A percentile compares a stretch with the other conserved stretches of the same genome.
These are phyloP conservation scores for Microthyrium microscopicum DNA, from an alignment of 2,329 filamentous ascomycete species.

Conservation along the genomic window DNA sequence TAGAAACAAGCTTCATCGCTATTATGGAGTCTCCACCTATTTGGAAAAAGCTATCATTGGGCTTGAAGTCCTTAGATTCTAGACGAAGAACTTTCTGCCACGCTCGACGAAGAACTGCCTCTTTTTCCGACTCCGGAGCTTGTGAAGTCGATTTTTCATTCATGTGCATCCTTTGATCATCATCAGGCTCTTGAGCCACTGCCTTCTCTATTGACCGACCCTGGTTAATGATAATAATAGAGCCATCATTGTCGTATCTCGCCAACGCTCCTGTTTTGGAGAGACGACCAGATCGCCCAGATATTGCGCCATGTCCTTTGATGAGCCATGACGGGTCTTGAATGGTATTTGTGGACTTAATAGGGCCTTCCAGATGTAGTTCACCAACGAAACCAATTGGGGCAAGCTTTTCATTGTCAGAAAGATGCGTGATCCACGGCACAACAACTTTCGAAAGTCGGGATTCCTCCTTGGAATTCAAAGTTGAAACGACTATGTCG, in stretches of 20 bases:
- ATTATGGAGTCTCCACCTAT: conserved; percentile 30
- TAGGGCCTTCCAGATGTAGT: conserved; percentile 25
- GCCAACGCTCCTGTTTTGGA: conserved; percentile 16
- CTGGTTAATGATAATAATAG: too few species aligned
- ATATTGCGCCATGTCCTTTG: conserved; percentile 15
- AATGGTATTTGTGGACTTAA: conserved; percentile 14
- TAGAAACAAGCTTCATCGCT: conserved; percentile 28
- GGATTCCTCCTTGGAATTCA: conserved; percentile 15
- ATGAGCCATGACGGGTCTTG: conserved; percentile 19
- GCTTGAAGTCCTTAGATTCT: conserved; percentile 18
- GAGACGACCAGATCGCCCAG: conserved; percentile 3
- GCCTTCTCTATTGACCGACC: too few species aligned
- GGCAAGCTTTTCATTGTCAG: conserved; percentile 20
- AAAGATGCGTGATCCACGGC: conserved; percentile 18
- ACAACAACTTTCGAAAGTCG: conserved; percentile 5
- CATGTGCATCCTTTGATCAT: too few species aligned
- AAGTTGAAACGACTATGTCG: conserved; percentile 14
- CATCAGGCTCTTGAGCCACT: too few species aligned
- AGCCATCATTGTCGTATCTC: conserved; percentile 13
- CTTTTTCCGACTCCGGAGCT: conserved; percentile 10
- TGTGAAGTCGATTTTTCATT: neutral
- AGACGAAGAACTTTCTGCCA: conserved; percentile 17
- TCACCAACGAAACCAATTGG: conserved; percentile 25
- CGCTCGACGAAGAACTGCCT: conserved; percentile 14
- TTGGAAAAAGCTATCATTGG: conserved; percentile 26